Evolutionary conservation across 2,329 filamentous ascomycete species (phyloP).

Genomic region (Colletotrichum sp.): DNA sequence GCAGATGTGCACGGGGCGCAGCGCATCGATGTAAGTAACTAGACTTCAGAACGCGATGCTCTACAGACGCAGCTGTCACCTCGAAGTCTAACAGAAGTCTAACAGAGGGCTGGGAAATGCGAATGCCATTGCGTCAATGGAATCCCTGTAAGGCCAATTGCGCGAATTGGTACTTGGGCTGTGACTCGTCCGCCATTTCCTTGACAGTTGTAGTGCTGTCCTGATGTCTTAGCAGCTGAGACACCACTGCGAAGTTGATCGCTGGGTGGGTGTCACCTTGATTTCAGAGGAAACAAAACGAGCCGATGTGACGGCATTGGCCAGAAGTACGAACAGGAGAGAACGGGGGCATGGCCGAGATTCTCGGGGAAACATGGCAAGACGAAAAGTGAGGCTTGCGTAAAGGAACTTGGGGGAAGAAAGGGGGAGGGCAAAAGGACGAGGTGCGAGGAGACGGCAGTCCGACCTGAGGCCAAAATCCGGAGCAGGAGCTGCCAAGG

Average conservation of each 20-base stretch:
- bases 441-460: not conserved
- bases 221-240: not conserved
- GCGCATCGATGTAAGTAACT: not conserved
- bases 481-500: not conserved
- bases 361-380: not conserved
- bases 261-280: not conserved
- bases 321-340: not conserved
- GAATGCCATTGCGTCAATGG: not conserved
- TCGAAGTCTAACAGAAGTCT: not conserved
- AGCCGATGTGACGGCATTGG: not conserved
- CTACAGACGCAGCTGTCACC: not conserved
- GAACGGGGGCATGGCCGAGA: not conserved
- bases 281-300: not conserved
- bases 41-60: not conserved
- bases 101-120: accelerated
- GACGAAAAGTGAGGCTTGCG: not conserved
- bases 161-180: not conserved
- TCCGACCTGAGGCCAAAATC: not conserved
- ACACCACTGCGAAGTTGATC: not conserved
- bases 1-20: not conserved
- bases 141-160: not conserved
- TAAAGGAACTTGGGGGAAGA: not conserved
- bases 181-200: not conserved
- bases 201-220: not conserved
- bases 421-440: not conserved